These are phyloP conservation scores for Alternaria rosae DNA, from an alignment of 2,329 filamentous ascomycete species.

Conservation along the genomic window DNA sequence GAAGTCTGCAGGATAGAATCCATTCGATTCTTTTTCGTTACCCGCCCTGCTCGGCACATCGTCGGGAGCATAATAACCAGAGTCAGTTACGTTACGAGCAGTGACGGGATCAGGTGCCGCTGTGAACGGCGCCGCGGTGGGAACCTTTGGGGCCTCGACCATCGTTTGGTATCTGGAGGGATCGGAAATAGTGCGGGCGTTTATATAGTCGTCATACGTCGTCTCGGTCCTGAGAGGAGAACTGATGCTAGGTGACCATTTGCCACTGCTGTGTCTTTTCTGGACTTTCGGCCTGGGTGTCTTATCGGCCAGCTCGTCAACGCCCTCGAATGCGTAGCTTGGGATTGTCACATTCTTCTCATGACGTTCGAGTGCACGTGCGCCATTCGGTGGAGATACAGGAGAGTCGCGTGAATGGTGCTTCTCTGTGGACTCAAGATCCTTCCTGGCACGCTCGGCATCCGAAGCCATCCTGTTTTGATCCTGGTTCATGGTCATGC, in stretches of 20 bases:
- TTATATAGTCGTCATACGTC: slow-evolving; percentile 54
- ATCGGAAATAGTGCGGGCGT: slow-evolving; percentile 16
- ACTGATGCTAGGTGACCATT: slow-evolving; percentile 52
- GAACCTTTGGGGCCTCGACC: slow-evolving; percentile 25
- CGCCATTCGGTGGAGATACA: slow-evolving; percentile 29
- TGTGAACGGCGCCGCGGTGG: slow-evolving; percentile 22
- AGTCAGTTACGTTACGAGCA: slow-evolving; percentile 35
- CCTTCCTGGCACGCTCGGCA: slow-evolving; percentile 36
- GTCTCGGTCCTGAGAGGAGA: slow-evolving; percentile 56
- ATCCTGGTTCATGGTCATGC: slow-evolving; percentile 42
- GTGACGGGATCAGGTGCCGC: slow-evolving; percentile 20
- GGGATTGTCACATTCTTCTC: slow-evolving; percentile 35
- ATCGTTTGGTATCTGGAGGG: slow-evolving; percentile 20
- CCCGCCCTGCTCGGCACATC: slow-evolving; percentile 26
- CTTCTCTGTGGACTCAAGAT: slow-evolving; percentile 33
- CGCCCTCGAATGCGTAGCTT: slow-evolving; percentile 45
- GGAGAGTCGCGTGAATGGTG: slow-evolving; percentile 16
- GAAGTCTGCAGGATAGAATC: slow-evolving; percentile 44
- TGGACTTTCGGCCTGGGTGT: slow-evolving; percentile 57
- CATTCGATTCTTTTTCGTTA: slow-evolving; percentile 42
- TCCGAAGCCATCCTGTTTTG: slow-evolving; percentile 43
- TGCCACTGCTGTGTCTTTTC: slow-evolving; percentile 54
- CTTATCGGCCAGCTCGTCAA: slow-evolving; percentile 47
- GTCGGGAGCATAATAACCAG: slow-evolving; percentile 46
- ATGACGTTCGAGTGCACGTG: slow-evolving; percentile 18